Evolutionary conservation across 2,329 filamentous ascomycete species (phyloP).

Genomic region (Shiraia sp.): DNA sequence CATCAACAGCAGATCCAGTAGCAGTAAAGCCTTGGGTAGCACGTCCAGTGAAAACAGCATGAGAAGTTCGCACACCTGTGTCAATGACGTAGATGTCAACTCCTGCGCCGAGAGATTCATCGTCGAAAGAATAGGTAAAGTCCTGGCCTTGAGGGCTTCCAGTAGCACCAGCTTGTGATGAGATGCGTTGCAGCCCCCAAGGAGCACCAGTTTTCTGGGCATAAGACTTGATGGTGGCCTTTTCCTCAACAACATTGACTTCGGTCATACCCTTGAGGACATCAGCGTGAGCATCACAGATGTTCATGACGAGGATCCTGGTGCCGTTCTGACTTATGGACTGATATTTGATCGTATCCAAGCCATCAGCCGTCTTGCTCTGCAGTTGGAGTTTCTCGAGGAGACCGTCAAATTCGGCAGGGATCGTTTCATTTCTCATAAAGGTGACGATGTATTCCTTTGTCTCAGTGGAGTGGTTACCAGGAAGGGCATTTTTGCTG

Average conservation of each 20-base stretch:
- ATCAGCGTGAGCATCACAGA: conserved; percentile 47
- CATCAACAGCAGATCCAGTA: conserved; percentile 39
- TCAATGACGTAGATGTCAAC: conserved; percentile 57
- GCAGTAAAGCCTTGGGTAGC: conserved; percentile 48
- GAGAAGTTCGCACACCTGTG: conserved; percentile 52
- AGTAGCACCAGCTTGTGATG: conserved; percentile 39
- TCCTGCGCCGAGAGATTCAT: conserved; percentile 43
- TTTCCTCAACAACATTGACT: conserved; percentile 48
- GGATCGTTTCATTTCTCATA: conserved; percentile 20
- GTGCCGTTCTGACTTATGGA: conserved; percentile 45
- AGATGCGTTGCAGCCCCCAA: conserved; percentile 55
- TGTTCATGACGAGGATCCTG: conserved; percentile 46
- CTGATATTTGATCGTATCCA: conserved; percentile 42
- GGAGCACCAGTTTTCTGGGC: conserved; percentile 41
- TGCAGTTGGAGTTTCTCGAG: conserved; percentile 30
- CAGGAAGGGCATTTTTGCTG: conserved; percentile 16
- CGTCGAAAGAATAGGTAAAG: conserved; percentile 49
- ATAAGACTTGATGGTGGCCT: conserved; percentile 38
- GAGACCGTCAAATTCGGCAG: conserved; percentile 9
- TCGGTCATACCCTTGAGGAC: conserved; percentile 46
- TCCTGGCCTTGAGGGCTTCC: conserved; percentile 32
- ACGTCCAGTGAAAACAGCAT: conserved; percentile 51
- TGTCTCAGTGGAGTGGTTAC: conserved; percentile 35
- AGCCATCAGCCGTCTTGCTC: conserved; percentile 13
- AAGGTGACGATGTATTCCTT: conserved; percentile 33